These are phyloP conservation scores for Blastomyces gilchristii DNA, from an alignment of 2,329 filamentous ascomycete species.

Conservation along the genomic window DNA sequence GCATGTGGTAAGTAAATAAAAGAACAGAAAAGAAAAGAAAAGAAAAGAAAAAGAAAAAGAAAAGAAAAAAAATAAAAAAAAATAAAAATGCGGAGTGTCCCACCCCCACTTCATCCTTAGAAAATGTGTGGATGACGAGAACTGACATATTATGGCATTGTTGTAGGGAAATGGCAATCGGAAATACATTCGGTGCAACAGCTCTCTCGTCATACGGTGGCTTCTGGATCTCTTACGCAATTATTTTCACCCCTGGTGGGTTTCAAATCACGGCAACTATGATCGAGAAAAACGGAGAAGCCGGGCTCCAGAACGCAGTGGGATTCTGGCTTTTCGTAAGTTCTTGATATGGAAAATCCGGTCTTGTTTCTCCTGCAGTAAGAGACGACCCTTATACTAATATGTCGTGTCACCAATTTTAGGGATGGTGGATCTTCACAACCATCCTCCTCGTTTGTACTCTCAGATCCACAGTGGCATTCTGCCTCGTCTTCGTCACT, in stretches of 20 bases:
- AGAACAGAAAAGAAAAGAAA: neutral
- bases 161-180: conserved; percentile 70
- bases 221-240: conserved; percentile 69
- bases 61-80: no score
- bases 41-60: no score
- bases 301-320: conserved; percentile 49
- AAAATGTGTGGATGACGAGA: neutral
- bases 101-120: neutral
- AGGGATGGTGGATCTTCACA: conserved; percentile 78
- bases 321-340: conserved; percentile 61
- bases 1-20: conserved; percentile 62
- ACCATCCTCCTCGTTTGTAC: conserved; percentile 64
- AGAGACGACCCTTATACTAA: neutral
- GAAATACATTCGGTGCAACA: conserved; percentile 77
- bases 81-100: neutral
- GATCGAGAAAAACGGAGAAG: conserved; percentile 22
- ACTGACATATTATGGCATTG: neutral
- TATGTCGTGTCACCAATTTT: conserved; percentile 12
- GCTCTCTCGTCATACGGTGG: conserved; percentile 72
- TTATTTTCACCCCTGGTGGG: conserved; percentile 57
- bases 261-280: conserved; percentile 50
- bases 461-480: conserved; percentile 64
- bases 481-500: conserved; percentile 66
- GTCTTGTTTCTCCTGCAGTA: neutral
- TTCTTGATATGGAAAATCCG: conserved; percentile 5